Evolutionary conservation across 768 basidiomycete species (phyloP).

Genomic region (Calocera viscosa): DNA sequence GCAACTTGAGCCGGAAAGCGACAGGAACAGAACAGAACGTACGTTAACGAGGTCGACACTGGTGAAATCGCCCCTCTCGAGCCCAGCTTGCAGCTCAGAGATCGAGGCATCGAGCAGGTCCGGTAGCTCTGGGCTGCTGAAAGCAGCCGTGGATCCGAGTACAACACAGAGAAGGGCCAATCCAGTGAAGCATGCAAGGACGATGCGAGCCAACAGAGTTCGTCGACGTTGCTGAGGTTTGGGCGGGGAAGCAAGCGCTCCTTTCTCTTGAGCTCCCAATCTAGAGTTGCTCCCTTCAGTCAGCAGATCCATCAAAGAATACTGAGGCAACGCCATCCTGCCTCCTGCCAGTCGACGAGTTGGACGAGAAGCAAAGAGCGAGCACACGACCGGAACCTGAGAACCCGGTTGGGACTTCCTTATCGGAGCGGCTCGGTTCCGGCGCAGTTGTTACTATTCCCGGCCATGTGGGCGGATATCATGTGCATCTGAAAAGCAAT

Average conservation of each 20-base stretch:
- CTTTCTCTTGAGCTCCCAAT: no score
- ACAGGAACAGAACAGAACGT: background rate
- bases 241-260: background rate
- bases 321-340: no score
- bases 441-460: no score
- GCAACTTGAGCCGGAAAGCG: background rate
- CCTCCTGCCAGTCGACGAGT: no score
- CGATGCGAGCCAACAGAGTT: background rate
- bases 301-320: no score
- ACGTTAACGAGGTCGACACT: constrained; percentile 51
- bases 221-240: background rate
- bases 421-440: no score
- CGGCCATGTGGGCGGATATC: no score
- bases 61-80: constrained; percentile 39
- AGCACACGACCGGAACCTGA: no score
- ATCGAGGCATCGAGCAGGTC: constrained; percentile 53
- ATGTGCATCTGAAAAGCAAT: no score
- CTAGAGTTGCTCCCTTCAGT: no score
- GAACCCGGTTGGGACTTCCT: no score
- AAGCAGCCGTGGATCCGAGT: background rate
- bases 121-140: constrained; percentile 22
- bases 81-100: constrained; percentile 40
- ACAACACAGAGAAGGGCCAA: background rate
- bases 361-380: no score
- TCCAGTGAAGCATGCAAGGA: background rate